Conservation (phyloP, 2,329 filamentous ascomycete genomes). For the Colletotrichum sublineola region DNA sequence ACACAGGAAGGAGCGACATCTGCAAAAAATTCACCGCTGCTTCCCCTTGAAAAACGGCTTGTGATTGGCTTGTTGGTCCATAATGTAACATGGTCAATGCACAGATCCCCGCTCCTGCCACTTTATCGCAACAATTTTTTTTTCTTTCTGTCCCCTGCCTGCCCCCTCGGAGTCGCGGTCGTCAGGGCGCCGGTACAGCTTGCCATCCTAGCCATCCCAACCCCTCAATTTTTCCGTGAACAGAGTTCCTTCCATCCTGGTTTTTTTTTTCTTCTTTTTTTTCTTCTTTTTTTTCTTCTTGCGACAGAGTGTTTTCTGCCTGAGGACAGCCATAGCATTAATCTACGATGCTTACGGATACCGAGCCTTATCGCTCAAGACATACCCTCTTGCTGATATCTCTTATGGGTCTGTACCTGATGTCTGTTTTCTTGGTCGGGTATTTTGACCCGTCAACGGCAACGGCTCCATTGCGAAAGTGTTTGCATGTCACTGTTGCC, state of each 20-base stretch:
- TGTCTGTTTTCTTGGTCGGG: background rate
- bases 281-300: too few relatives aligned
- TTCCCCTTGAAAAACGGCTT: constrained; percentile 22
- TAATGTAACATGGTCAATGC: constrained; percentile 26
- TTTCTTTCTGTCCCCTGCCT: background rate
- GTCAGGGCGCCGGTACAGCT: constrained; percentile 1
- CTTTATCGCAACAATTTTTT: constrained; percentile 38
- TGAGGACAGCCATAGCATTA: background rate
- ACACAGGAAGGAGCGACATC: constrained; percentile 51
- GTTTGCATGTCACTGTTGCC: background rate
- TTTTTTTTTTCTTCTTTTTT: background rate
- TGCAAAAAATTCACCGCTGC: constrained; percentile 52
- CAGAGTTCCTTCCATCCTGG: background rate
- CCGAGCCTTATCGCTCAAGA: background rate
- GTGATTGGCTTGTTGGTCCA: background rate
- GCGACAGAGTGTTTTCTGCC: background rate
- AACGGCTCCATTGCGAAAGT: background rate
- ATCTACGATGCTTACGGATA: background rate
- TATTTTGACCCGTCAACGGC: background rate
- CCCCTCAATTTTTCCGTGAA: constrained; percentile 34
- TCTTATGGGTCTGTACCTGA: background rate
- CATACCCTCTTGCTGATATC: background rate
- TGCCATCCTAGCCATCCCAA: constrained; percentile 34
- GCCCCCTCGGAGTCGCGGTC: background rate
- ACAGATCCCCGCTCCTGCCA: constrained; percentile 8